Evolutionary conservation across 768 basidiomycete species (phyloP).

Genomic region (Coprinopsis strossmayeri): DNA sequence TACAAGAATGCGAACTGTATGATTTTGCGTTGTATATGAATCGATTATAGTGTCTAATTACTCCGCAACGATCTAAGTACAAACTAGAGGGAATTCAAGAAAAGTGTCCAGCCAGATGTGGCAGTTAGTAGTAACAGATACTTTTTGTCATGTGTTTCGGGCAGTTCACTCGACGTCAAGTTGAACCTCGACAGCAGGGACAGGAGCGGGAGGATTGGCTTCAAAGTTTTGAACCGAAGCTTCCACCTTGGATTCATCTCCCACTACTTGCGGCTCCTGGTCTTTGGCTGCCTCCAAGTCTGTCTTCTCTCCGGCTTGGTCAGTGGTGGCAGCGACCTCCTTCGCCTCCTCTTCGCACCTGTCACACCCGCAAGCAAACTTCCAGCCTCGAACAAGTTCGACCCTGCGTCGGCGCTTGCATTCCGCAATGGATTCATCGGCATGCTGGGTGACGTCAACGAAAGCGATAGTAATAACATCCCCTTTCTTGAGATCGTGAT

Average conservation of each 20-base stretch:
- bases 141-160: no score
- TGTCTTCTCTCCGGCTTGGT: conserved; percentile 4
- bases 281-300: no score
- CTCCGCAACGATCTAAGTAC: no score
- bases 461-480: conserved; percentile 73
- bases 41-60: no score
- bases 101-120: no score
- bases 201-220: neutral
- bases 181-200: neutral
- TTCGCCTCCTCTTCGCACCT: conserved; percentile 55
- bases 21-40: no score
- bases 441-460: conserved; percentile 57
- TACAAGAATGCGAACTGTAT: no score
- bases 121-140: neutral
- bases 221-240: neutral
- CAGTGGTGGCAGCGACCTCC: conserved; percentile 8
- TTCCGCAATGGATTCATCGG: conserved; percentile 45
- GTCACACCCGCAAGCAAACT: conserved; percentile 68
- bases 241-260: neutral
- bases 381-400: conserved; percentile 78
- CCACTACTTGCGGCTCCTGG: no score
- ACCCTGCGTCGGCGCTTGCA: conserved; percentile 59
- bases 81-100: no score
- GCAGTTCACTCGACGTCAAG: neutral
- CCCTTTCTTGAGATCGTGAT: conserved; percentile 60